phyloP scores from a whole-genome alignment of 2,329 filamentous ascomycete genomes.

The Ceratocystis huliohia region DNA sequence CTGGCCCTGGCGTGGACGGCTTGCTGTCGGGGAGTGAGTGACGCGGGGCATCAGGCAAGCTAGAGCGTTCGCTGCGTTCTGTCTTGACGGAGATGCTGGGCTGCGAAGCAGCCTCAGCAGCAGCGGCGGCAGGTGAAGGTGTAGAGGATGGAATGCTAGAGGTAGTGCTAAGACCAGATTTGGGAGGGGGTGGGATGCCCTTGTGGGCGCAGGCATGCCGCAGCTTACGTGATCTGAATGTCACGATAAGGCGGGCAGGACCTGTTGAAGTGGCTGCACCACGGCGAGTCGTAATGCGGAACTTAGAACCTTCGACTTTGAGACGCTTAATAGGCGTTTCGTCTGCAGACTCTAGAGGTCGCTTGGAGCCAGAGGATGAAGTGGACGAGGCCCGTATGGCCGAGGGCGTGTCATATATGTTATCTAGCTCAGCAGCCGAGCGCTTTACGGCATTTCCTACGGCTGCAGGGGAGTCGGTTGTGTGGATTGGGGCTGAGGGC shows the following conservation, averaged over 20 bases:
- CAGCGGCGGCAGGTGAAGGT: constrained; percentile 3
- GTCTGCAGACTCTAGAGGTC: constrained; percentile 12
- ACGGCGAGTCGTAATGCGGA: constrained; percentile 3
- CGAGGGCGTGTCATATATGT: constrained; percentile 8
- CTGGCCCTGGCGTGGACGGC: background rate
- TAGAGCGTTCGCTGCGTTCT: constrained; percentile 17
- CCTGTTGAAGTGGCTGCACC: background rate
- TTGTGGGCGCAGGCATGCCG: constrained; percentile 18
- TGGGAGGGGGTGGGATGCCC: constrained; percentile 15
- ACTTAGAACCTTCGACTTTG: constrained; percentile 14
- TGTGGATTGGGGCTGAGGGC: background rate
- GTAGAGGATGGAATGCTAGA: constrained; percentile 14
- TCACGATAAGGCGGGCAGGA: constrained; percentile 14
- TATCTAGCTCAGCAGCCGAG: constrained; percentile 12
- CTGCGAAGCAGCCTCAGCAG: background rate
- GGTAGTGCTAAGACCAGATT: constrained; percentile 1
- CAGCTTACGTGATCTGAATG: constrained; percentile 17
- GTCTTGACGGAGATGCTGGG: constrained; percentile 18
- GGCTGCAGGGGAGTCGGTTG: background rate
- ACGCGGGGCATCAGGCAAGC: constrained; percentile 14
- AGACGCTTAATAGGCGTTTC: constrained; percentile 14
- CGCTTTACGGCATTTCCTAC: background rate
- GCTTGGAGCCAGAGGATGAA: constrained; percentile 13
- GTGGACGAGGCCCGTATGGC: background rate
- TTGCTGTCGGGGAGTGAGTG: constrained; percentile 15